Evolutionary conservation across 1,284 basidiomycete species (phyloP).

Genomic region (Neolentinus lepideus): DNA sequence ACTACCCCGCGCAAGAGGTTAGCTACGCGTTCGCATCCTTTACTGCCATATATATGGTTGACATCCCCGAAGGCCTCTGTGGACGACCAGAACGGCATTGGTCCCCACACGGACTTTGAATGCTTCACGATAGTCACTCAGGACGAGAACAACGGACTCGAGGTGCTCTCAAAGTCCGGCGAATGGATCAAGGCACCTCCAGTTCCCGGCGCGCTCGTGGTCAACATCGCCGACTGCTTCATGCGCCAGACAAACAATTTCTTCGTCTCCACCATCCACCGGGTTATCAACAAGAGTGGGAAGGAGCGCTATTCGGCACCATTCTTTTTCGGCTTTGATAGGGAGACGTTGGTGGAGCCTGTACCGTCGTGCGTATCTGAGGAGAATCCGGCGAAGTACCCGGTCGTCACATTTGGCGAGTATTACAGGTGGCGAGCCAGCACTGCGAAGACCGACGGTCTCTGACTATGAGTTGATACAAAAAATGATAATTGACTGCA

Average conservation of each 20-base stretch:
- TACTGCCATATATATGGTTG: neutral
- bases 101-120: constrained; percentile 78
- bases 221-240: constrained; percentile 35
- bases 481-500: too few species aligned
- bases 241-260: constrained; percentile 55
- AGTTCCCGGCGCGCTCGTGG: constrained; percentile 49
- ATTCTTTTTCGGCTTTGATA: constrained; percentile 75
- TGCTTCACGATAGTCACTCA: constrained; percentile 87
- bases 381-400: constrained; percentile 60
- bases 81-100: constrained; percentile 70
- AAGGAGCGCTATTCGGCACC: constrained; percentile 75
- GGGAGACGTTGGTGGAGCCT: constrained; percentile 69
- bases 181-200: constrained; percentile 51
- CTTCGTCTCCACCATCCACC: constrained; percentile 82
- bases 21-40: neutral
- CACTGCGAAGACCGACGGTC: neutral
- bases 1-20: constrained; percentile 47
- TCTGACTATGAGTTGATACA: neutral
- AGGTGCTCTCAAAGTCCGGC: constrained; percentile 45
- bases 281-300: constrained; percentile 72
- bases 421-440: constrained; percentile 52
- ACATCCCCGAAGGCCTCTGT: constrained; percentile 47
- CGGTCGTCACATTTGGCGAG: constrained; percentile 64
- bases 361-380: constrained; percentile 66
- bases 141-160: constrained; percentile 47